Conservation (phyloP, 163 green algal species). For the Chlamydomonas reinhardtii region DNA sequence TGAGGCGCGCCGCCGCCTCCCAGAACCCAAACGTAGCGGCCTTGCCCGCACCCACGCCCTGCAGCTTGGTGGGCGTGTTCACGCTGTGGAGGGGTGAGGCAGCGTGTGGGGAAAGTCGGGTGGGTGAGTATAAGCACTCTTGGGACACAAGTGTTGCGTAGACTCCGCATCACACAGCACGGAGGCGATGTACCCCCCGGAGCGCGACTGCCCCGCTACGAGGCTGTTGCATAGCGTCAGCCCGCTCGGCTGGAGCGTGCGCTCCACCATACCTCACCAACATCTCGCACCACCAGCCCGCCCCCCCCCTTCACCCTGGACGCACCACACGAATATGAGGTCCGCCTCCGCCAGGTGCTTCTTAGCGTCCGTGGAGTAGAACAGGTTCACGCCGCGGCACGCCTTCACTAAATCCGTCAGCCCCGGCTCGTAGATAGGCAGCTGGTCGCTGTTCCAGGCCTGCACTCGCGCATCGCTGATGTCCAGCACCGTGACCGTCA, state of each 20-base stretch:
- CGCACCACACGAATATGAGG: conserved; percentile 47
- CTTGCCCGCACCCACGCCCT: conserved; percentile 35
- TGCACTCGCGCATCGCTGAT: conserved; percentile 4
- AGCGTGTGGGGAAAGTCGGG: neutral
- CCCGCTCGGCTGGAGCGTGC: too few relatives aligned
- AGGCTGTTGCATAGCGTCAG: too few relatives aligned
- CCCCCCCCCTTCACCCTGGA: too few relatives aligned
- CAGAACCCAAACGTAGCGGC: conserved; percentile 45
- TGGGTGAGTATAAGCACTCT: too few relatives aligned
- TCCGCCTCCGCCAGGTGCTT: conserved; percentile 31
- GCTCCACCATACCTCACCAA: too few relatives aligned
- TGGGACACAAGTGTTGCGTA: neutral
- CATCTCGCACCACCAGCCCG: too few relatives aligned
- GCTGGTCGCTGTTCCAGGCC: conserved; percentile 40
- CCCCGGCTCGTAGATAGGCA: conserved; percentile 38
- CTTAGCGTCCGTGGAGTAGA: conserved; percentile 43
- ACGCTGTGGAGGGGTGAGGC: neutral
- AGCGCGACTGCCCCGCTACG: too few relatives aligned
- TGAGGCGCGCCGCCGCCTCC: conserved; percentile 45
- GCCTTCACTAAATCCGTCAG: conserved; percentile 15
- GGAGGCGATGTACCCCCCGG: too few relatives aligned
- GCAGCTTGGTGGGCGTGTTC: conserved; percentile 47
- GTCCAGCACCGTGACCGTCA: conserved; percentile 16
- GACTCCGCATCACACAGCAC: too few relatives aligned
- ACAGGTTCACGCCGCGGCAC: conserved; percentile 26